phyloP scores from a whole-genome alignment of 192 early-diverging fungal genomes.

The Mortierella hygrophila region DNA sequence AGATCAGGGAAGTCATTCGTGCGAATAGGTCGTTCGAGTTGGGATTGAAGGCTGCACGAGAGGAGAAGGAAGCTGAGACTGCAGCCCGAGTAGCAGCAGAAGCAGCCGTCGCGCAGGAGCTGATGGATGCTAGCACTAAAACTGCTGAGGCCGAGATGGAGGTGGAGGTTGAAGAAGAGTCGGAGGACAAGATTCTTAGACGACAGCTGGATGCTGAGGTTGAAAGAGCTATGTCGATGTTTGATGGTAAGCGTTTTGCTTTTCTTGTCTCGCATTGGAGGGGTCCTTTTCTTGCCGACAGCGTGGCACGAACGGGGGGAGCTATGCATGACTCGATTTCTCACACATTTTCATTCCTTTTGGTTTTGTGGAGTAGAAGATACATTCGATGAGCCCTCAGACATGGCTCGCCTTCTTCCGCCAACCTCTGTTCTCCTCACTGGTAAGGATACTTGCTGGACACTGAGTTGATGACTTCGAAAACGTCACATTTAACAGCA shows the following conservation, averaged over 20 bases:
- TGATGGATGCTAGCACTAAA: background rate
- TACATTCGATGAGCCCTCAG: background rate
- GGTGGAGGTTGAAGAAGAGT: background rate
- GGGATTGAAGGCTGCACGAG: background rate
- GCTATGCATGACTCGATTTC: background rate
- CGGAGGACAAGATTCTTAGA: background rate
- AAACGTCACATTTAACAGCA: no score
- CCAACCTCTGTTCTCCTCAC: background rate
- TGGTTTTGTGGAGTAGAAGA: background rate
- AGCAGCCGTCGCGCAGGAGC: background rate
- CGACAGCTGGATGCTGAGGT: slow-evolving; percentile 8
- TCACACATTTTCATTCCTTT: background rate
- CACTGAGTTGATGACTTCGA: no score
- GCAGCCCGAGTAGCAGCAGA: background rate
- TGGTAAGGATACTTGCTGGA: background rate
- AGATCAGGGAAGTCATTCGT: background rate
- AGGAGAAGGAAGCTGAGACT: background rate
- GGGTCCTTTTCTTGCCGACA: background rate
- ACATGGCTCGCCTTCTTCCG: background rate
- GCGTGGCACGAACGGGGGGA: background rate
- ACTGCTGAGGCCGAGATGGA: background rate
- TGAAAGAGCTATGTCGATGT: background rate
- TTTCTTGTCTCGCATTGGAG: no score
- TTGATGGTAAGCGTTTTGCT: background rate
- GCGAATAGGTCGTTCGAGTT: background rate